phyloP scores from a whole-genome alignment of 78 protist species.

The Mantamonas sphyraenae region DNA sequence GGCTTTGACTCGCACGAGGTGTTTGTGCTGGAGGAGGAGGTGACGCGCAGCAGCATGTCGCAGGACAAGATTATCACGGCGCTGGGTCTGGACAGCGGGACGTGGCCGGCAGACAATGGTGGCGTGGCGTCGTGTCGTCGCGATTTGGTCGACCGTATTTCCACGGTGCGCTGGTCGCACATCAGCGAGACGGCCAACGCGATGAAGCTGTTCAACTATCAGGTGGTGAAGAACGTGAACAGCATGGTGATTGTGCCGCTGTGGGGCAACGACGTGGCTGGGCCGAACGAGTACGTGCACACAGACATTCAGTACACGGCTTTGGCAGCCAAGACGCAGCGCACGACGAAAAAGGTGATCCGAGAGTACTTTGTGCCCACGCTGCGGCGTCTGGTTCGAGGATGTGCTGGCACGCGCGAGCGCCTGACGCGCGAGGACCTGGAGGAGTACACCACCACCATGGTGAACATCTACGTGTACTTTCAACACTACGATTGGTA shows the following conservation, averaged over 20 bases:
- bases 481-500: slow-evolving; percentile 23
- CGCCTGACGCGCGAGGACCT: background rate
- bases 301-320: background rate
- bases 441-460: slow-evolving; percentile 3
- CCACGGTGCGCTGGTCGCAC: slow-evolving; percentile 18
- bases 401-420: no score
- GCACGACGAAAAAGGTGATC: slow-evolving; percentile 2
- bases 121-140: slow-evolving; percentile 35
- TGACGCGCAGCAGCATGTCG: background rate
- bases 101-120: slow-evolving; percentile 32
- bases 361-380: background rate
- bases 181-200: slow-evolving; percentile 26
- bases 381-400: background rate
- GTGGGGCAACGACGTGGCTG: slow-evolving; percentile 16
- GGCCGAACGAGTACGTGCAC: slow-evolving; percentile 15
- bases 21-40: background rate
- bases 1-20: background rate
- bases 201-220: background rate
- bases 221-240: no score
- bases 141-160: slow-evolving; percentile 11
- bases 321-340: background rate
- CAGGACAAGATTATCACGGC: background rate
- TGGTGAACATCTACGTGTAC: slow-evolving; percentile 13
- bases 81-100: slow-evolving; percentile 15
- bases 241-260: no score